Base-by-base conservation (phyloP, 805 yeast species). In the Sugiyamaella qingdaonensis region DNA sequence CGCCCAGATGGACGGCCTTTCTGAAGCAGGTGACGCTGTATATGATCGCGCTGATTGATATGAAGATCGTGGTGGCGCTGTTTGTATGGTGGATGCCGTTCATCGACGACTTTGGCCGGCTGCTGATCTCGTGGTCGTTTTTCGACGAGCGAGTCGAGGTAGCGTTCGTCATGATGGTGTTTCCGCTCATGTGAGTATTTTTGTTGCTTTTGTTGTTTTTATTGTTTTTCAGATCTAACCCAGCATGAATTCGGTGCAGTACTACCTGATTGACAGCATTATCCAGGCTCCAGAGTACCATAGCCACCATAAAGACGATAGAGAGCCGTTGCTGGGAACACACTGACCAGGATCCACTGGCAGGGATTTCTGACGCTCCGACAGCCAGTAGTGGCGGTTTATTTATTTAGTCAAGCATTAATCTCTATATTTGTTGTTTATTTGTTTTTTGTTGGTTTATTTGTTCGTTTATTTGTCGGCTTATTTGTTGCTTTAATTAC, bases 61-160 rank as follows among this genome's bases (percentile, higher is more conserved):
- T 89, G 77, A 94, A 94, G 67, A 58, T 80, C 2, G 64, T 78
- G 16, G 73, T 85, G 9, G 81, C 79, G 55, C 57, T 85, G 1
- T 66, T 88, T 36, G 75, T 86, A 36, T 76, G 81, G 47, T 68
- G 74, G 34, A 79, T 84, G 58, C 91, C 90, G 42, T 73, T 83
- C 54, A 79, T 88, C 56, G 91, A 86, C 56, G 73, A 73, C 37
- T 73, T 86, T 44, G 89, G 95, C 11, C 83, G 83, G 54, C 81
- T 87, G 73, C 69, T 90, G 33, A 72, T 92, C 24, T 80, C 87
- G n/a, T 87, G 96, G 94, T 80, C 94, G 3, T 84, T 85, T 61
- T 80, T 79, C 50, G 82, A 83, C 67, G 94, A 95, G 2, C 82
- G 85, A 57, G 76, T 89, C 36, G 96, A 94, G 67, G 88, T 92